Percentiles rank a stretch among this genome's conserved stretches.
Conservation (phyloP, 1,139 yeast species). For the Blastobotrys aristatus region DNA sequence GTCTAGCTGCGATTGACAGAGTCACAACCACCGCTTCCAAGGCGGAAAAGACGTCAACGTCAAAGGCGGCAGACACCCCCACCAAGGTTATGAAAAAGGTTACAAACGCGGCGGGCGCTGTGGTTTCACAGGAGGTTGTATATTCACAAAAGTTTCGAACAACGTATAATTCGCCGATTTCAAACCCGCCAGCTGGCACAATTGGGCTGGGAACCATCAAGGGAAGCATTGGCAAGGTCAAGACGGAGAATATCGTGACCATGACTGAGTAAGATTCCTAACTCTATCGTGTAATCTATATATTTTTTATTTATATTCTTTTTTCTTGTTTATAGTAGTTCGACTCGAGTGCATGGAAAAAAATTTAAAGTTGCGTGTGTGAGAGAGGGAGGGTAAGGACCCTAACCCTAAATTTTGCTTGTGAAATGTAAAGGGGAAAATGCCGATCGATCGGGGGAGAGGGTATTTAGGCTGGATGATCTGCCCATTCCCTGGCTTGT, state of each 20-base stretch:
- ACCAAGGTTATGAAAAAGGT: slow-evolving; percentile 56
- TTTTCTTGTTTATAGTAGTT: no score
- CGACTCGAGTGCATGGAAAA: no score
- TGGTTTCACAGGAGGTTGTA: slow-evolving; percentile 37
- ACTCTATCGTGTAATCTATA: no score
- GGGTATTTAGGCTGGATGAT: no score
- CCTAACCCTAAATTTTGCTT: no score
- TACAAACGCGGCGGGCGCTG: slow-evolving; percentile 39
- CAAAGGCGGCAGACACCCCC: slow-evolving; percentile 11
- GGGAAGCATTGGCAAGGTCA: slow-evolving; percentile 48
- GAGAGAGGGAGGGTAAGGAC: not conserved
- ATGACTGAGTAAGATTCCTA: not conserved
- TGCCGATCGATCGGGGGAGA: no score
- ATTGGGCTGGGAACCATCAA: slow-evolving; percentile 55
- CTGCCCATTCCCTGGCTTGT: no score
- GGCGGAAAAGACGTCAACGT: not conserved
- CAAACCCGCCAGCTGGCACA: slow-evolving; percentile 45
- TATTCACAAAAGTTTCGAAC: slow-evolving; percentile 49
- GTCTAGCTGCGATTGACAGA: slow-evolving; percentile 8
- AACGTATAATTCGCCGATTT: slow-evolving; percentile 36
- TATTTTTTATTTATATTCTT: no score
- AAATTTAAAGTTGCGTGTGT: no score
- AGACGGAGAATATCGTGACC: not conserved
- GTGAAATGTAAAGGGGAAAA: no score
- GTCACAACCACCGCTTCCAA: slow-evolving; percentile 3